Base-by-base conservation (phyloP, 371 early-diverging fungal species). In the Mortierella sp. region DNA sequence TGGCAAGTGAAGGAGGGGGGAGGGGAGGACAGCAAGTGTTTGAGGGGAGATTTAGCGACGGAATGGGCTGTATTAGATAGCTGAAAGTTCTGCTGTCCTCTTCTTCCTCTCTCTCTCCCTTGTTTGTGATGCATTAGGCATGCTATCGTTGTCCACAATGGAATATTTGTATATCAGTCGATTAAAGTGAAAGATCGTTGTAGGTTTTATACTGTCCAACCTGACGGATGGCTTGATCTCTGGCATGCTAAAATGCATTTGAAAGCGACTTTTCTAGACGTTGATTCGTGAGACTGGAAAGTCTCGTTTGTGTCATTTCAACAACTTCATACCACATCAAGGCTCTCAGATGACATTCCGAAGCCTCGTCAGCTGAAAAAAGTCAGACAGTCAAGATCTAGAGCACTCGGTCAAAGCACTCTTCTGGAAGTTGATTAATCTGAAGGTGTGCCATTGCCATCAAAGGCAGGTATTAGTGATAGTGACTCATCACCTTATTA, bases 201-300 rank as follows among this genome's bases (percentile, higher is more conserved):
- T 67, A 25, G 26, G 59, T 30, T 88, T 86, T 86, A 85, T 86
- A 73, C 84, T 83, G 4, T 83, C 82, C 21, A 84, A 87, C 79
- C 84, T 85, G n/a, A 85, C 85, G 55, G 26, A 63, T n/a, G 26
- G 59, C 47, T 46, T 62, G 63, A 72, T 52, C 43, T 66, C 72
- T 25, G 9, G 58, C 67, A 72, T 5, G 16, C 68, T 60, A 30
- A 67, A 67, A 47, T 72, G 66, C 53, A 72, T 55, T 63, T 62
- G n/a, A 26, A 12, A 9, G 21, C 19, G 23, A 57, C 28, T 0
- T 25, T 66, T 45, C 72, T 72, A 43, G n/a, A 3, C n/a, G n/a
- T n/a, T 29, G 28, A 26, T 14, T 18, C 7, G 47, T 29, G 37
- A 45, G n/a, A n/a, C 5, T 9, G 9, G 9, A 9, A 37, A 37